phyloP scores from a whole-genome alignment of 371 early-diverging fungal species.

The Circinella umbellata region DNA sequence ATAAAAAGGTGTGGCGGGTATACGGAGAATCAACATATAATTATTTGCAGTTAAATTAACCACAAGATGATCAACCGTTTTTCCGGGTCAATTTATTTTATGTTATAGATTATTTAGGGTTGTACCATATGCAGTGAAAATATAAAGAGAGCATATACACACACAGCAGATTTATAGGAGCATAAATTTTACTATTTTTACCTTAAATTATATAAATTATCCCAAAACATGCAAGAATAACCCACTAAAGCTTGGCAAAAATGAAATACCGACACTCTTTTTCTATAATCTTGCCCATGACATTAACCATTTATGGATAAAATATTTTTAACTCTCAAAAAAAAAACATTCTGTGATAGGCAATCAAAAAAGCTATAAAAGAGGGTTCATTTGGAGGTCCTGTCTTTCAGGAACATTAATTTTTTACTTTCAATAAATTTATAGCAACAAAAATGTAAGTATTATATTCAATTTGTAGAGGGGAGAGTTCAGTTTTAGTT shows the following conservation, averaged over 20 bases:
- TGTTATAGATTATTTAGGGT: too few species aligned
- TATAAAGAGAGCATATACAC: background rate
- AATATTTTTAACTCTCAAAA: background rate
- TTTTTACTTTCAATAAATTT: background rate
- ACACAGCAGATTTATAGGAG: background rate
- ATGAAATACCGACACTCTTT: background rate
- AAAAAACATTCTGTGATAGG: too few species aligned
- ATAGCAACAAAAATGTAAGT: background rate
- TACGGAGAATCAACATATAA: background rate
- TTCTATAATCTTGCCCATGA: background rate
- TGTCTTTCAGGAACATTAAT: background rate
- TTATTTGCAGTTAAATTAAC: background rate
- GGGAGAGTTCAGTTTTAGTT: too few species aligned
- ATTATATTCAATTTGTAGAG: too few species aligned
- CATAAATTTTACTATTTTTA: constrained; percentile 7
- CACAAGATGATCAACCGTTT: background rate
- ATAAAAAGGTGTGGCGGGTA: background rate
- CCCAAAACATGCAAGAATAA: background rate
- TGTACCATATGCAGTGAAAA: too few species aligned
- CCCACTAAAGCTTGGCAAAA: background rate
- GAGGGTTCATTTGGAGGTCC: background rate
- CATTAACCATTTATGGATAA: background rate
- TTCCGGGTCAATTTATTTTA: background rate
- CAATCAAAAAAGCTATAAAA: background rate
- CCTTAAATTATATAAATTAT: constrained; percentile 1